These are phyloP conservation scores for Ehretia macrophylla DNA, from an alignment of 257 asterid species.

Conservation along the genomic window DNA sequence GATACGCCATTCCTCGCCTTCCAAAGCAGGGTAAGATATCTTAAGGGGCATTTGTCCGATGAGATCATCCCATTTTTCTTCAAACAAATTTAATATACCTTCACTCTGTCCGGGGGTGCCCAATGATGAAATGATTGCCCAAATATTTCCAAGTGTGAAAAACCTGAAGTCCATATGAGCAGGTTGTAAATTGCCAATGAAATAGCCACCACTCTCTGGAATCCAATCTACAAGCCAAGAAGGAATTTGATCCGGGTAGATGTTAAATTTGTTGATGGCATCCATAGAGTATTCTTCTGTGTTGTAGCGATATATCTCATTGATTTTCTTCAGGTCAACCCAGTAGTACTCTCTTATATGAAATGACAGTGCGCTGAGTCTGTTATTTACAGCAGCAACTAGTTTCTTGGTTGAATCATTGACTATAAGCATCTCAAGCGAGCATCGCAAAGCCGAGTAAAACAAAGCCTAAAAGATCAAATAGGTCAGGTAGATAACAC, in stretches of 20 bases:
- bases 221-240: constrained; percentile 47
- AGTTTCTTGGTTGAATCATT: constrained; percentile 59
- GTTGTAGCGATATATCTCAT: constrained; percentile 64
- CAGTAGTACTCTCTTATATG: constrained; percentile 73
- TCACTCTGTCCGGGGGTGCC: constrained; percentile 32
- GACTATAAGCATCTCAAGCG: constrained; percentile 63
- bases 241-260: constrained; percentile 52
- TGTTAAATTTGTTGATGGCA: constrained; percentile 72
- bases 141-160: constrained; percentile 39
- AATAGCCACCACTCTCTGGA: constrained; percentile 38
- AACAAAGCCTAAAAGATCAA: constrained; percentile 48
- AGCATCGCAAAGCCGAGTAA: constrained; percentile 69
- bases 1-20: constrained; percentile 37
- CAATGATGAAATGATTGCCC: constrained; percentile 39
- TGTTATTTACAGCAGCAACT: constrained; percentile 54
- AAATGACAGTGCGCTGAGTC: constrained; percentile 65
- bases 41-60: constrained; percentile 37
- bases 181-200: constrained; percentile 40
- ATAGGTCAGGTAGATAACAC: background rate
- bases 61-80: constrained; percentile 42
- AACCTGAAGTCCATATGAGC: constrained; percentile 49
- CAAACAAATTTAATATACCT: constrained; percentile 30
- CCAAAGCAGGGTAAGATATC: constrained; percentile 43
- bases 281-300: constrained; percentile 70
- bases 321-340: constrained; percentile 56